phyloP scores from a whole-genome alignment of 2,329 filamentous ascomycete species.

The Fusarium haematococcum region DNA sequence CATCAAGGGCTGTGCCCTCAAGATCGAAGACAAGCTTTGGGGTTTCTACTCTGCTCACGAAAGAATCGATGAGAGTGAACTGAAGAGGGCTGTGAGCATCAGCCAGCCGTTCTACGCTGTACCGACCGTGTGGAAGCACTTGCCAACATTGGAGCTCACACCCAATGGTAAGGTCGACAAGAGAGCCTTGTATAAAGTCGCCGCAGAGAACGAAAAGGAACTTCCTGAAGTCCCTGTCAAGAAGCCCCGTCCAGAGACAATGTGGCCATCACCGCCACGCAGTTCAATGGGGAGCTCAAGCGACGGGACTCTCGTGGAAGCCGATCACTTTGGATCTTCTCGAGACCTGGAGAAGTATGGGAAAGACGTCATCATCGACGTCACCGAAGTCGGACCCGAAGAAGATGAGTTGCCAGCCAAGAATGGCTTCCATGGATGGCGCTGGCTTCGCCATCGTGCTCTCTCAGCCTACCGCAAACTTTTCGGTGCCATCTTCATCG shows the following conservation, averaged over 20 bases:
- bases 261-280: conserved; percentile 2
- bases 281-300: conserved; percentile 5
- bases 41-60: conserved; percentile 13
- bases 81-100: conserved; percentile 7
- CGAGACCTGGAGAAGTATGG: conserved; percentile 20
- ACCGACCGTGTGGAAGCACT: conserved; percentile 21
- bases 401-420: conserved; percentile 24
- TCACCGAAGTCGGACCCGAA: conserved; percentile 3
- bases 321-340: background rate
- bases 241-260: background rate
- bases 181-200: conserved; percentile 10
- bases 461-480: conserved; percentile 33
- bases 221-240: background rate
- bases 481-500: conserved; percentile 27
- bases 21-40: conserved; percentile 2
- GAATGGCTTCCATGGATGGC: conserved; percentile 32
- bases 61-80: conserved; percentile 15
- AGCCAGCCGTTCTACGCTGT: conserved; percentile 30
- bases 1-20: conserved; percentile 1
- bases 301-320: background rate
- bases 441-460: conserved; percentile 26
- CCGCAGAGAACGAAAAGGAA: background rate
- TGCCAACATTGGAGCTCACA: conserved; percentile 22
- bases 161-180: conserved; percentile 34
- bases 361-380: background rate